phyloP scores from a whole-genome alignment of 2,329 filamentous ascomycete genomes.

The Colletotrichum australisinense region DNA sequence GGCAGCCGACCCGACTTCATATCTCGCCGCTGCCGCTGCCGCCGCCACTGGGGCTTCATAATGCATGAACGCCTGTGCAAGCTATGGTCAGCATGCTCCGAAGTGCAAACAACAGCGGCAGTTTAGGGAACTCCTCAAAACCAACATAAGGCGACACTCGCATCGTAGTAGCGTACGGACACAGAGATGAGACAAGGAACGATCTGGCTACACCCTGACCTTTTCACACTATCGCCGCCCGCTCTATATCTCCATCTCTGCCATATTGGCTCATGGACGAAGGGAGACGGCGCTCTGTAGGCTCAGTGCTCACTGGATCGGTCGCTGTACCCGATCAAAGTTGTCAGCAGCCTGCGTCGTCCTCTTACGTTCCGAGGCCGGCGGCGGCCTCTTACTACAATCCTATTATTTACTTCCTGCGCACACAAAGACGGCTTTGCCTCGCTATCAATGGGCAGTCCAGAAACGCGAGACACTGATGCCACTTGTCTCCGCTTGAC shows the following conservation, averaged over 20 bases:
- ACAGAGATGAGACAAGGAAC: not conserved
- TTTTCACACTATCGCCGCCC: not conserved
- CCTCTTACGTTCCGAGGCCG: conserved; percentile 10
- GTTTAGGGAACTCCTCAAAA: not conserved
- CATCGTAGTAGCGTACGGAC: not conserved
- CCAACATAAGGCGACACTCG: not conserved
- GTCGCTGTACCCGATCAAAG: conserved; percentile 11
- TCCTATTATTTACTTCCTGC: conserved; percentile 14
- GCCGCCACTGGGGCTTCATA: too few species aligned
- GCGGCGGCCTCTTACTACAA: conserved; percentile 17
- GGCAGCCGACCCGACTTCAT: not conserved
- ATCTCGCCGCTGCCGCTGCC: not conserved
- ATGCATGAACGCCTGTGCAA: not conserved
- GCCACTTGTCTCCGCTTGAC: conserved; percentile 31
- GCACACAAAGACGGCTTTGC: conserved; percentile 20
- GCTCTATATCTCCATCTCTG: not conserved
- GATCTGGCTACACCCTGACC: not conserved
- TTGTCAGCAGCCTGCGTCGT: not conserved
- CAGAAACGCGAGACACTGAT: conserved; percentile 27
- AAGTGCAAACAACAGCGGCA: not conserved
- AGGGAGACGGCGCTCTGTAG: not conserved
- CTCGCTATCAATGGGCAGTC: conserved; percentile 28
- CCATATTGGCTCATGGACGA: not conserved
- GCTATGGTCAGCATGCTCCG: not conserved
- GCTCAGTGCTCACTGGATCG: not conserved